Evolutionary conservation across 768 basidiomycete genomes (phyloP).

Genomic region (Macrolepiota fuliginosa): DNA sequence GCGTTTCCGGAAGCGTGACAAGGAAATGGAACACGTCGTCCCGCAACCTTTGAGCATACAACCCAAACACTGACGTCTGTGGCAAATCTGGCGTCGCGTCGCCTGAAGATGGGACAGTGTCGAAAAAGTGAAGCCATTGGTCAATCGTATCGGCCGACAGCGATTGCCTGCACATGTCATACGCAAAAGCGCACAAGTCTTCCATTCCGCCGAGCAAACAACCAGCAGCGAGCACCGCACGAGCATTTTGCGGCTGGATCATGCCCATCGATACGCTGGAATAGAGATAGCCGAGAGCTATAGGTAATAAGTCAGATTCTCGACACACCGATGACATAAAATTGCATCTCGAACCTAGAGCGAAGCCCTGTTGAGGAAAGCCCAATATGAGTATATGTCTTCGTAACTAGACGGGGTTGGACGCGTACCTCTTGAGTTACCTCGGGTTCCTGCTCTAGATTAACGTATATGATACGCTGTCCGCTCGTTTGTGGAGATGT

Average conservation of each 20-base stretch:
- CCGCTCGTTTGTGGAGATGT: slow-evolving; percentile 67
- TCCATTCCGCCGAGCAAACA: slow-evolving; percentile 87
- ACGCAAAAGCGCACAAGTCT: slow-evolving; percentile 77
- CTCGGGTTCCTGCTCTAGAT: slow-evolving; percentile 75
- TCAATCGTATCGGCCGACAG: slow-evolving; percentile 73
- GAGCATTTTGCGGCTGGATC: slow-evolving; percentile 76
- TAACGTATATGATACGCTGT: slow-evolving; percentile 69
- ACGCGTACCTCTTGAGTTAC: slow-evolving; percentile 77
- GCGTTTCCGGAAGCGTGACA: slow-evolving; percentile 66
- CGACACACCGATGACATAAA: not conserved
- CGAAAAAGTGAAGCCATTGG: slow-evolving; percentile 77
- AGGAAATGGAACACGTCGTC: slow-evolving; percentile 81
- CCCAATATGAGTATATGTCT: slow-evolving; percentile 13
- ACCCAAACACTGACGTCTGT: slow-evolving; percentile 65
- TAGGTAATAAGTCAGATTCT: slow-evolving; percentile 17
- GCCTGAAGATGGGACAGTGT: slow-evolving; percentile 43
- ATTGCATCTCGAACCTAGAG: slow-evolving; percentile 50
- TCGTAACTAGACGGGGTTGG: slow-evolving; percentile 10
- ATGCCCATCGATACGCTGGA: slow-evolving; percentile 67
- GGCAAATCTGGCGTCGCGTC: slow-evolving; percentile 54
- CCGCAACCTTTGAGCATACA: slow-evolving; percentile 71
- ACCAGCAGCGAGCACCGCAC: slow-evolving; percentile 81
- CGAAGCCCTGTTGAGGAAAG: slow-evolving; percentile 55
- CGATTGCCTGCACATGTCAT: slow-evolving; percentile 72
- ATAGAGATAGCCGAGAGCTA: slow-evolving; percentile 80